Conservation (phyloP, 768 basidiomycete genomes). For the Boletus tomentosulus region DNA sequence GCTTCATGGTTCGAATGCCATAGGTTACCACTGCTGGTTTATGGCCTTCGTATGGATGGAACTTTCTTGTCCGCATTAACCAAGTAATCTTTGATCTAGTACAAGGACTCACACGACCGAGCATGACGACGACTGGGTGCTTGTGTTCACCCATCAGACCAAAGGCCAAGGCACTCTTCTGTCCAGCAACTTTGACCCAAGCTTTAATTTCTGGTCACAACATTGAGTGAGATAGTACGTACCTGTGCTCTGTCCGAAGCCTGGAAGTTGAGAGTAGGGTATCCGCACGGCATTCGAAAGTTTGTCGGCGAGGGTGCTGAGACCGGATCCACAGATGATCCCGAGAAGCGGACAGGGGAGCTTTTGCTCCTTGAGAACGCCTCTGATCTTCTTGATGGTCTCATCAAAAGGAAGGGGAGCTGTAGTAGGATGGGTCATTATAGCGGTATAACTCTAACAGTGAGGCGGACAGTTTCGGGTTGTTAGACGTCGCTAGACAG, state of each 20-base stretch:
- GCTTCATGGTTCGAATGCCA: constrained; percentile 76
- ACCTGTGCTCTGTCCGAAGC: constrained; percentile 80
- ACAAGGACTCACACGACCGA: constrained; percentile 61
- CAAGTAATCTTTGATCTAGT: neutral
- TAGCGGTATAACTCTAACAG: too few species aligned
- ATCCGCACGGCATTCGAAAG: constrained; percentile 56
- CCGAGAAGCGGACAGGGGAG: constrained; percentile 64
- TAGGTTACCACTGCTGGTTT: constrained; percentile 63
- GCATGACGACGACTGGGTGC: constrained; percentile 86
- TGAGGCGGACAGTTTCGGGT: too few species aligned
- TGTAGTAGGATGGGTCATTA: constrained; percentile 9
- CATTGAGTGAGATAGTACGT: constrained; percentile 6
- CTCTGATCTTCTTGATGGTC: constrained; percentile 26
- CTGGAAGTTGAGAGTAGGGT: constrained; percentile 64
- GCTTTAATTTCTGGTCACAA: neutral
- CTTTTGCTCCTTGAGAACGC: constrained; percentile 21
- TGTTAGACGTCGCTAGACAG: too few species aligned
- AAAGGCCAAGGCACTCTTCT: constrained; percentile 77
- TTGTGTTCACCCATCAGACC: constrained; percentile 63
- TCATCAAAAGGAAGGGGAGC: constrained; percentile 23
- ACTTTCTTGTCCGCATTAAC: constrained; percentile 39
- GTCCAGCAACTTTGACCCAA: constrained; percentile 62
- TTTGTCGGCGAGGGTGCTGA: constrained; percentile 66
- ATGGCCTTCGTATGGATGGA: constrained; percentile 86
- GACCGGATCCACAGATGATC: constrained; percentile 84